A percentile compares a stretch with the other conserved stretches of the same genome.
phyloP scores from a whole-genome alignment of 2,329 filamentous ascomycete genomes.

The Hypoxylon sp. region DNA sequence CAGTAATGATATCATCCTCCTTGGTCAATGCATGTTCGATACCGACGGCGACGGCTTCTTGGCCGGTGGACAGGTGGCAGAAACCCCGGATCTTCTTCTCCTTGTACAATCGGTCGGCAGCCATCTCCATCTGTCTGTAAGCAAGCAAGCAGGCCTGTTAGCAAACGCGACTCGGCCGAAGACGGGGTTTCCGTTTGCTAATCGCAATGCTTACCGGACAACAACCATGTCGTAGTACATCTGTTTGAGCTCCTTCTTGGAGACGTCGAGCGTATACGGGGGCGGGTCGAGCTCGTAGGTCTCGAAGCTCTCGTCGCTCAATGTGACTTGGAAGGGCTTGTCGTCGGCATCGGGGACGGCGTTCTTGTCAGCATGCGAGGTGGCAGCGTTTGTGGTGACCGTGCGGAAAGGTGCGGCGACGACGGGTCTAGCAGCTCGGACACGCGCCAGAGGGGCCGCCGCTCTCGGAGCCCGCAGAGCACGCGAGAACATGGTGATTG shows the following conservation, averaged over 20 bases:
- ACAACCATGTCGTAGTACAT: slow-evolving; percentile 99
- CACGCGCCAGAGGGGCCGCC: slow-evolving; percentile 68
- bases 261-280: slow-evolving; percentile 90
- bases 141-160: slow-evolving; percentile 16
- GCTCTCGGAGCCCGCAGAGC: slow-evolving; percentile 74
- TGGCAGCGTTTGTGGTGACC: slow-evolving; percentile 96
- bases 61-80: slow-evolving; percentile 97
- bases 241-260: slow-evolving; percentile 98
- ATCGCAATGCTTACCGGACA: slow-evolving; percentile 77
- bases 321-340: slow-evolving; percentile 89
- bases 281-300: slow-evolving; percentile 99
- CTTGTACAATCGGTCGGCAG: slow-evolving; percentile 98
- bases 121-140: slow-evolving; percentile 98
- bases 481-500: slow-evolving; percentile 76
- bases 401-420: slow-evolving; percentile 72
- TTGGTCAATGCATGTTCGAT: slow-evolving; percentile 97
- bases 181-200: slow-evolving; percentile 7
- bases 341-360: slow-evolving; percentile 76
- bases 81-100: slow-evolving; percentile 99
- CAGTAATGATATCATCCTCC: slow-evolving; percentile 94
- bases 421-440: slow-evolving; percentile 60
- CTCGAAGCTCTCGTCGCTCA: slow-evolving; percentile 99
- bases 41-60: slow-evolving; percentile 96
- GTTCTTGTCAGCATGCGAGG: slow-evolving; percentile 86
- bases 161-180: slow-evolving; percentile 29